Base-by-base conservation (phyloP, 305 asterid species). In the Ajuga reptans region DNA sequence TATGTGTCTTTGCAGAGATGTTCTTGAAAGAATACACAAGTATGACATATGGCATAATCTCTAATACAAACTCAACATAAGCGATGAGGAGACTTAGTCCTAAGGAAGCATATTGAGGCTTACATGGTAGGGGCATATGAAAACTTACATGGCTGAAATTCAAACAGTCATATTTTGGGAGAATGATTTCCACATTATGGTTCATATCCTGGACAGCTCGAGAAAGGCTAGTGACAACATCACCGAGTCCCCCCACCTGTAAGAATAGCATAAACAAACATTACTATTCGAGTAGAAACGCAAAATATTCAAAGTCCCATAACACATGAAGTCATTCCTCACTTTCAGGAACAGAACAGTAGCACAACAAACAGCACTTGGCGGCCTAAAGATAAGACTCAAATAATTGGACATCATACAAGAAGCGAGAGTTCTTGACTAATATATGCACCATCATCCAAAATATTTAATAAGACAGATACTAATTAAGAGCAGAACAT, bases 211-310 rank as follows among this genome's bases (percentile, higher is more conserved):
- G 96, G 71, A 94, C 90, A 37, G 99, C 98, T 75, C 97, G 92
- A 55, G 99, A 91, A 84, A 94, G 97, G 80, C 99, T 86, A 56
- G 99, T 94, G 69, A 94, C 99, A 72, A 94, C 98, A 81, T 91
- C 98, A 75, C 98, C 98, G 67, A 94, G 97, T 65, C 98, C 99
- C 63, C 99, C 99, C 72, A 94, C 98, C 99, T 94, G 93, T 82
- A 78, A 73, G 47, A 80, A 72, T 70, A 75, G 45, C 66, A 74
- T 57, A 24, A 49, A 45, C 27, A 57, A 64, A 60, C 39, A 43
- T 41, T 50, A 49, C 15, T 66, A 27, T 11, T 2, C 37, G 29
- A 75, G 66, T 14, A 42, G 64, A 66, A 43, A 46, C 71, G 45
- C 36, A 41, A 36, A 79, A 18, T 1, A 9, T 18, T 54, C 39